These are phyloP conservation scores for Amanita molliuscula DNA, from an alignment of 768 basidiomycete genomes.

Conservation along the genomic window DNA sequence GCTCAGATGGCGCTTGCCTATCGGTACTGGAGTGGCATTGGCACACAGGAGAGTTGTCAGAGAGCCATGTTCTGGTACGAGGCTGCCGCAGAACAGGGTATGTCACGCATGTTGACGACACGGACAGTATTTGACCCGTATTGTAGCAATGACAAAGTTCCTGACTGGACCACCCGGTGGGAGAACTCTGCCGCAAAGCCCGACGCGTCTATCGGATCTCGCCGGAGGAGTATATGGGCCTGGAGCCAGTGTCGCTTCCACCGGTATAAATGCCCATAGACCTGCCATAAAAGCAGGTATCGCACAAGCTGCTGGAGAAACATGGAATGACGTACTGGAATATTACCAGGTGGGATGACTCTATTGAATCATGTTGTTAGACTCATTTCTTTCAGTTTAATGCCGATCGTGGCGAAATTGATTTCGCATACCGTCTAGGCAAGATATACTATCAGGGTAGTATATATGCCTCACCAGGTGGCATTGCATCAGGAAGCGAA, in stretches of 20 bases:
- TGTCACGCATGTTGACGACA: slow-evolving; percentile 6
- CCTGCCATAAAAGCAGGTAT: slow-evolving; percentile 79
- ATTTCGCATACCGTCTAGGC: slow-evolving; percentile 88
- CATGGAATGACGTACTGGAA: slow-evolving; percentile 87
- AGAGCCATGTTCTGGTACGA: slow-evolving; percentile 86
- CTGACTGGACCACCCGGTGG: slow-evolving; percentile 87
- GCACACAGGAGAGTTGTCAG: slow-evolving; percentile 78
- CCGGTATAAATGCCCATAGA: slow-evolving; percentile 58
- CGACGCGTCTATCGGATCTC: slow-evolving; percentile 80
- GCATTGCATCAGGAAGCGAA: slow-evolving; percentile 80
- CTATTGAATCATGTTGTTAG: not conserved
- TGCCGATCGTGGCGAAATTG: slow-evolving; percentile 82
- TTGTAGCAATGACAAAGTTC: slow-evolving; percentile 69
- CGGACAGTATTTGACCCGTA: slow-evolving; percentile 2
- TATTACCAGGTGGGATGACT: slow-evolving; percentile 60
- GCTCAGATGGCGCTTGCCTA: slow-evolving; percentile 93
- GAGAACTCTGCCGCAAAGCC: slow-evolving; percentile 68
- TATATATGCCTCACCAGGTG: slow-evolving; percentile 71
- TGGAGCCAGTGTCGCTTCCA: slow-evolving; percentile 89
- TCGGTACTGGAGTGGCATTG: slow-evolving; percentile 93
- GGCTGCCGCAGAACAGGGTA: slow-evolving; percentile 77
- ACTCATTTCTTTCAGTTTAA: slow-evolving; percentile 59
- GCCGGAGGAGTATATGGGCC: slow-evolving; percentile 91
- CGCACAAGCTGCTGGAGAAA: slow-evolving; percentile 82
- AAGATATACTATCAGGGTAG: slow-evolving; percentile 95